Conservation (phyloP, 108 stramenopile species). For the Skeletonema potamos region DNA sequence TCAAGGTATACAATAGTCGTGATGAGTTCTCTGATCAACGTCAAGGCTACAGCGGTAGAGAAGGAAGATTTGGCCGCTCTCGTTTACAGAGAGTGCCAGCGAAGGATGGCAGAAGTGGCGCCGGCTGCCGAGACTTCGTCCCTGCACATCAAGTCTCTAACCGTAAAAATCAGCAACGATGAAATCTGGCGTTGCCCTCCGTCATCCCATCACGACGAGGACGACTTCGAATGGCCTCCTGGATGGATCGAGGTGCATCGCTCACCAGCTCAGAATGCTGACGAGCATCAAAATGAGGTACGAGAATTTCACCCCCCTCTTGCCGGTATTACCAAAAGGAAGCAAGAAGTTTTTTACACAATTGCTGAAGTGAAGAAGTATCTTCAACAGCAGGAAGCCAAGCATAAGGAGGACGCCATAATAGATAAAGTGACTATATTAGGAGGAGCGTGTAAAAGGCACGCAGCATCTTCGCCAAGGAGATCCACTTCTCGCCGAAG, state of each 20-base stretch:
- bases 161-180: background rate
- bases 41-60: too few species aligned
- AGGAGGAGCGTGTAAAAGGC: background rate
- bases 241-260: slow-evolving; percentile 9
- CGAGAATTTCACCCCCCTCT: slow-evolving; percentile 9
- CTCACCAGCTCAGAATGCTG: background rate
- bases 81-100: too few species aligned
- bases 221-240: slow-evolving; percentile 5
- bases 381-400: background rate
- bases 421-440: too few species aligned
- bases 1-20: too few species aligned
- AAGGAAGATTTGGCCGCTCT: too few species aligned
- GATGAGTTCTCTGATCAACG: too few species aligned
- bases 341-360: background rate
- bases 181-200: slow-evolving; percentile 5
- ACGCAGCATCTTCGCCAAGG: background rate
- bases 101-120: too few species aligned
- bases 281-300: background rate
- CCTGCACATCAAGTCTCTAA: background rate
- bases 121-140: background rate
- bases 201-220: background rate
- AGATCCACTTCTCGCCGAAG: background rate
- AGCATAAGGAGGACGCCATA: background rate
- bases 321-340: background rate
- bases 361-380: slow-evolving; percentile 6